Base-by-base conservation (phyloP, 306 rosid genomes). In the Quercus engelmannii region DNA sequence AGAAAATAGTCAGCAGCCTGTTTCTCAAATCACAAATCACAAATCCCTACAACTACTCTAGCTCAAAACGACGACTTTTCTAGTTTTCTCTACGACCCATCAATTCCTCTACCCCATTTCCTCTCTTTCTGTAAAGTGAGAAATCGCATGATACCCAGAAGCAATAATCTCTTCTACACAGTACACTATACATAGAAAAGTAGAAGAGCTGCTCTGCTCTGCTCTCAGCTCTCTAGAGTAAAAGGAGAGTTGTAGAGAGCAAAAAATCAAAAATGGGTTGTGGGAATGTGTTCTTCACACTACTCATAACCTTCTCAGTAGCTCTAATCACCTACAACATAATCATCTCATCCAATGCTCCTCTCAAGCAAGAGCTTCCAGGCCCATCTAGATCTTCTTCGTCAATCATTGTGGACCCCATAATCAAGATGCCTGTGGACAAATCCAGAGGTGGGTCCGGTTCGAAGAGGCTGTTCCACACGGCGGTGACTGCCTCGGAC, bases 401-500 rank as follows among this genome's bases (percentile, higher is more conserved):
- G 1, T 82, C 90, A 5, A 69, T 91, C 31, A 68, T 77, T 1
- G 72, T 91, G 10, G 98, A 96, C 87, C 98, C 99, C 26, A 6
- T 96, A 4, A 93, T 93, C 80, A 83, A 91, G 97, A 96, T 96
- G 99, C 99, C 99, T 8, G 23, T 85, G 1, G 87, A 74, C 30
- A 78, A 79, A 78, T 82, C 91, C 4, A 71, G 83, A 25, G 28
- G 79, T 10, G 73, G 62, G 49, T 65, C 82, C 21, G 21, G 63
- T 41, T 76, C 92, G 23, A 88, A 84, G 92, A 77, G 90, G 78
- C 80, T 90, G 21, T 96, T 96, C 78, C 99, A 96, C 84, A 96
- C 98, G 49, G 99, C 99, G 0, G 98, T 96, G 28, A 96, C 99
- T 4, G 96, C 99, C 31, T 93, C 99, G 4, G 94, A 93, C 59